Evolutionary conservation across 2,329 filamentous ascomycete genomes (phyloP).

Genomic region (Pseudopyricularia cyperi): DNA sequence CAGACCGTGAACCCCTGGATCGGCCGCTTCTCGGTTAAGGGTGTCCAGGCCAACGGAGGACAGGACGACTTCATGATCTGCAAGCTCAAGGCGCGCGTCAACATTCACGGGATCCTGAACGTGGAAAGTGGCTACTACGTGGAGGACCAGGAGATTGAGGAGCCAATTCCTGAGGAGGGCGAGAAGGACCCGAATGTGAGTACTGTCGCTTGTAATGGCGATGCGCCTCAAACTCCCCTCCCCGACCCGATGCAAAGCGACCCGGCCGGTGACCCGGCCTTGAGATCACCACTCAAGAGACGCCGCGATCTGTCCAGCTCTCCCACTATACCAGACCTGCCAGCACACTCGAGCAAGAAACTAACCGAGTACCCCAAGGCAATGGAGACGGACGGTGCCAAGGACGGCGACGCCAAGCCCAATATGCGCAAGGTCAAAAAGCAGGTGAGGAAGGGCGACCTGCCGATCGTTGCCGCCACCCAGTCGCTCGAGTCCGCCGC

Average conservation of each 20-base stretch:
- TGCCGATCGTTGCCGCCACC: constrained; percentile 76
- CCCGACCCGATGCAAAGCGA: not conserved
- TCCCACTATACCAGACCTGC: constrained; percentile 2
- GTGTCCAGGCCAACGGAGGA: constrained; percentile 72
- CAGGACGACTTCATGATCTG: constrained; percentile 99
- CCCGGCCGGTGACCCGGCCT: not conserved
- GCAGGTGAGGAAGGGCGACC: constrained; percentile 93
- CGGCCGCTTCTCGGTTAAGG: constrained; percentile 94
- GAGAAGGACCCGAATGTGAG: constrained; percentile 22
- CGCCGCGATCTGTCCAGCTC: not conserved
- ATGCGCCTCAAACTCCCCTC: not conserved
- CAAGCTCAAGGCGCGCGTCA: constrained; percentile 96
- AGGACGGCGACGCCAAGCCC: constrained; percentile 43
- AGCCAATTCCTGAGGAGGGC: constrained; percentile 35
- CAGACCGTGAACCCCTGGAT: constrained; percentile 92
- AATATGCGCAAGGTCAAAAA: constrained; percentile 98
- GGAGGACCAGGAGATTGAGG: constrained; percentile 92
- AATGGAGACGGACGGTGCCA: constrained; percentile 70
- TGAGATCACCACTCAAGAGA: not conserved
- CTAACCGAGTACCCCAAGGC: constrained; percentile 35
- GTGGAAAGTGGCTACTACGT: constrained; percentile 97
- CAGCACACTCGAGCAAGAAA: constrained; percentile 5
- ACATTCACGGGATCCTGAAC: constrained; percentile 91
- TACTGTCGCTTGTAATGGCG: not conserved
- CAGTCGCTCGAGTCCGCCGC: constrained; percentile 58